Conservation (phyloP, 345 rosid species). For the Noccaea caerulescens region DNA sequence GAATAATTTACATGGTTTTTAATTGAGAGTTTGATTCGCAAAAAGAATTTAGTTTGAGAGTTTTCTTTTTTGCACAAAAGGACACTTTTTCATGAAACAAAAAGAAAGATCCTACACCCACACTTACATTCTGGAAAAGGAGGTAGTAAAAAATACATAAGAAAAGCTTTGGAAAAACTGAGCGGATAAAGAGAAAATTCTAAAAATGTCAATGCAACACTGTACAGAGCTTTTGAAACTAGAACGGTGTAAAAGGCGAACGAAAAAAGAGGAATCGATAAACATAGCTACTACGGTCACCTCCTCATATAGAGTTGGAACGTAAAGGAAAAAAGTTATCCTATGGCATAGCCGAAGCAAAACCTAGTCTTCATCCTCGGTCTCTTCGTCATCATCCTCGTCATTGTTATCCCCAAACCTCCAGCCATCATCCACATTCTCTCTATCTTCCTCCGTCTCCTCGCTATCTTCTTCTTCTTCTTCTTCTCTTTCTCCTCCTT, state of each 20-base stretch:
- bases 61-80: no score
- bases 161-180: no score
- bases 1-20: no score
- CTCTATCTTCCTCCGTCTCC: conserved; percentile 90
- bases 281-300: conserved; percentile 15
- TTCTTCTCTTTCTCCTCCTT: conserved; percentile 57
- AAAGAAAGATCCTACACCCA: no score
- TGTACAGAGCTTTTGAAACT: conserved; percentile 17
- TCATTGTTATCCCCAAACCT: conserved; percentile 64
- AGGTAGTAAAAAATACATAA: no score
- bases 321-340: background rate
- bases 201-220: conserved; percentile 4
- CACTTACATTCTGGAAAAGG: no score
- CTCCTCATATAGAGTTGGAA: conserved; percentile 12
- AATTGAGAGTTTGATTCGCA: no score
- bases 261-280: background rate
- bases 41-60: no score
- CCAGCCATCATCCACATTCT: conserved; percentile 85
- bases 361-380: conserved; percentile 81
- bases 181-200: background rate
- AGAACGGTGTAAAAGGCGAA: conserved; percentile 5
- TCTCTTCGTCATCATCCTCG: conserved; percentile 91
- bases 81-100: no score
- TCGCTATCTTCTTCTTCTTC: conserved; percentile 91
- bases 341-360: background rate